Conservation (phyloP, 1,284 basidiomycete species). For the Pascua sp. region DNA sequence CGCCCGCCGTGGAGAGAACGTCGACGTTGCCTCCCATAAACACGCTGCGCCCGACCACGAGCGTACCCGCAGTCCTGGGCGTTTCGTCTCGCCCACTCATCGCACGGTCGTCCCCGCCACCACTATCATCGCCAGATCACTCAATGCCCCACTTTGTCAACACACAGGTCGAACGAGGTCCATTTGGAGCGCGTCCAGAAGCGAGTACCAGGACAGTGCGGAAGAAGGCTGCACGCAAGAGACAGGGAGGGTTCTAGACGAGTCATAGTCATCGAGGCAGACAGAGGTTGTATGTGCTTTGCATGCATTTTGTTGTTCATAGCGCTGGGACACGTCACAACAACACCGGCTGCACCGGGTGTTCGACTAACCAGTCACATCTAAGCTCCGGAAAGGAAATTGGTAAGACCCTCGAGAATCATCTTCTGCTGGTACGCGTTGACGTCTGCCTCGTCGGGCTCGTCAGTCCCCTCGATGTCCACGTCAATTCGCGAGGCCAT, state of each 20-base stretch:
- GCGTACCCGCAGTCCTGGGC: no score
- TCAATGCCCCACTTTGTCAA: neutral
- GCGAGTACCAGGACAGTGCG: slow-evolving; percentile 7
- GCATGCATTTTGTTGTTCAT: neutral
- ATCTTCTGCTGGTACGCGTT: slow-evolving; percentile 26
- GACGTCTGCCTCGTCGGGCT: slow-evolving; percentile 16
- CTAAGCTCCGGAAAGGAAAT: slow-evolving; percentile 17
- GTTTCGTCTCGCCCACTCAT: no score
- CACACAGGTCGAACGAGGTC: slow-evolving; percentile 34
- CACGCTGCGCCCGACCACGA: no score
- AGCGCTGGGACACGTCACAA: no score
- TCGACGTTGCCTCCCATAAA: no score
- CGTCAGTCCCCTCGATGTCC: slow-evolving; percentile 31
- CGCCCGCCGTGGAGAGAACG: no score
- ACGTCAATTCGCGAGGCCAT: slow-evolving; percentile 32
- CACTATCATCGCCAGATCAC: no score
- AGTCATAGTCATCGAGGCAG: no score
- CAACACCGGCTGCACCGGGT: no score
- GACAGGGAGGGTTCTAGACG: slow-evolving; percentile 38
- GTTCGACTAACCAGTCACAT: no score
- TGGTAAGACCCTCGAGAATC: slow-evolving; percentile 30
- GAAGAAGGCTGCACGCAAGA: slow-evolving; percentile 33
- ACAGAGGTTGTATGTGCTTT: no score
- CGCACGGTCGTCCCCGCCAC: no score
- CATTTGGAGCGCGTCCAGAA: slow-evolving; percentile 26